Evolutionary conservation across 2,329 filamentous ascomycete genomes (phyloP), one percentile per base, ranked within the genome.

Genomic region (Ophiostoma pallidulum): DNA sequence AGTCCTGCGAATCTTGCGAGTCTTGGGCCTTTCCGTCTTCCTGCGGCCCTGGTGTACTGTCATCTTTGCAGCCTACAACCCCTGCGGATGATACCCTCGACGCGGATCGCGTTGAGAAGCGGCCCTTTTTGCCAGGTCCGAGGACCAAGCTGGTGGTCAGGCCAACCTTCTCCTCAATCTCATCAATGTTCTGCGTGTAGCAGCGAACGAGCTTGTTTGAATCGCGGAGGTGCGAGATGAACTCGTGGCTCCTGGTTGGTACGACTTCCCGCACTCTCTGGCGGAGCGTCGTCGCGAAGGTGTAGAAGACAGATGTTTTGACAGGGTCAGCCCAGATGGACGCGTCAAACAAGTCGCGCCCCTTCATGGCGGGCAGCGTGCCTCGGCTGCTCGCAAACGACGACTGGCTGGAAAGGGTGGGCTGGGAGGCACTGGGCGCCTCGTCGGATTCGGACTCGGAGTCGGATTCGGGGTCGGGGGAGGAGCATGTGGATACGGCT

Each of bases 151-250:
- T 73, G 0, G 80, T 84, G 14, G 73, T 77, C 4, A 86, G 66
- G 4, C 82, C 82, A 37, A 84, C 80, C 48, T 82, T 79, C 57
- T 81, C 78, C 59, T 87, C 83, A 7, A 87, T 76, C 52, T 80
- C 78, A 55, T 87, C 82, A 54, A 87, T 86, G 53, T 86, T 87
- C 55, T 87, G 82, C 0, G 82, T 86, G 57, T 87, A 87, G 57
- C 82, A 84, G 33, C 82, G 70, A 28, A 85, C 79, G 5, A 87
- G 68, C 53, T 83, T 82, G 4, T 81, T 79, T 4, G 76, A 72
- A 58, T 86, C 80, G 38, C 80, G 73, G 5, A 87, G 68, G 29
- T 79, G 75, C 37, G 76, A 74, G 54, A 87, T 81, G 59, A 87
- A 86, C 47, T 74, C 75, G 62, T 87, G 82, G 1, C 79, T 82